Conservation (phyloP, 2,329 filamentous ascomycete species). For the Fusarium chaquense region DNA sequence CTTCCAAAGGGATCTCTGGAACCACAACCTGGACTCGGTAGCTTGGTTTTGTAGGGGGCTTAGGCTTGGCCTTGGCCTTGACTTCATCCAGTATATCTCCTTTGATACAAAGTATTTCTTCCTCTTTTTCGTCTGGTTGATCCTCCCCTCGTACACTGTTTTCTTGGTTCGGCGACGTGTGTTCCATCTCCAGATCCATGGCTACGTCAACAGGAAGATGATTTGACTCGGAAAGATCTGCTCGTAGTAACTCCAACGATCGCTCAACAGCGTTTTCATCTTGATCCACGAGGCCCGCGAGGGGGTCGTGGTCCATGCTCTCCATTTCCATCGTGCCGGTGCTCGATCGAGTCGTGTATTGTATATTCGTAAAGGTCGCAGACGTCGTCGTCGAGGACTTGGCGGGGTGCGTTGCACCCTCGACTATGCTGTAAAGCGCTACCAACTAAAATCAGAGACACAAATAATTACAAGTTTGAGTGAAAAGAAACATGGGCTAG, state of each 20-base stretch:
- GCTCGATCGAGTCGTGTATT: conserved; percentile 6
- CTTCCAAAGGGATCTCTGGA: conserved; percentile 44
- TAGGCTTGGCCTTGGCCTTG: neutral
- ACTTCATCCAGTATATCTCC: neutral
- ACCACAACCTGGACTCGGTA: conserved; percentile 50
- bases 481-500: neutral
- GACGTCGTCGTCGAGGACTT: conserved; percentile 11
- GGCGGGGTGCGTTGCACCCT: conserved; percentile 5
- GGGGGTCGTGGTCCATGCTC: conserved; percentile 17
- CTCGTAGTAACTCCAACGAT: conserved; percentile 19
- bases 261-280: conserved; percentile 18
- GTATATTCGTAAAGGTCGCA: neutral
- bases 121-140: neutral
- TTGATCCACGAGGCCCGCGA: neutral
- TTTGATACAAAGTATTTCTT: neutral
- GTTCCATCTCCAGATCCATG: neutral
- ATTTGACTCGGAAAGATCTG: conserved; percentile 9
- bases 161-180: neutral
- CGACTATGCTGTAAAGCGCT: neutral
- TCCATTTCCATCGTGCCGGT: conserved; percentile 35
- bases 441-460: neutral
- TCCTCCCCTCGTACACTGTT: neutral
- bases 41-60: neutral
- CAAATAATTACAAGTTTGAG: neutral
- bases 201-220: conserved; percentile 1